Percentiles rank a stretch among this genome's conserved stretches.
Evolutionary conservation across 2,329 filamentous ascomycete species (phyloP).

Genomic region (Chaetomium olivaceum): DNA sequence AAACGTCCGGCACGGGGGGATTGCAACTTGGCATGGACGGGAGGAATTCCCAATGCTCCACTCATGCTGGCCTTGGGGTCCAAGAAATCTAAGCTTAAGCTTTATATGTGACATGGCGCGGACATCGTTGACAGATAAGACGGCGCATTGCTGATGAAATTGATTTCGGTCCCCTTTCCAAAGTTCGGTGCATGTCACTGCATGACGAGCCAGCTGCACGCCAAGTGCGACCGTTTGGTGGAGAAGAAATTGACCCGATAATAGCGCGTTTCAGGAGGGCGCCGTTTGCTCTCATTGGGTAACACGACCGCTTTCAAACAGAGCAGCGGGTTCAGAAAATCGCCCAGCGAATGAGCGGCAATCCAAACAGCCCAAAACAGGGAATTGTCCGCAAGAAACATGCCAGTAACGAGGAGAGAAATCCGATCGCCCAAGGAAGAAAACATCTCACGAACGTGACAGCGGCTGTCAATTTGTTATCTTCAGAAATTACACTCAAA

Average conservation of each 20-base stretch:
- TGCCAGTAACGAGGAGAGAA: too few species aligned
- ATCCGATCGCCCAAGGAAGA: neutral
- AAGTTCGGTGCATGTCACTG: conserved; percentile 7
- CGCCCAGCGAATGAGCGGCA: neutral
- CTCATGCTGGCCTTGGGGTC: neutral
- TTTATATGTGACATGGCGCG: neutral
- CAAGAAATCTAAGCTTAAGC: neutral
- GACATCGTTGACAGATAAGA: neutral
- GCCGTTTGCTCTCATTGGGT: conserved; percentile 13
- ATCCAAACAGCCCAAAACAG: neutral
- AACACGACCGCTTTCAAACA: neutral
- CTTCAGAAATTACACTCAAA: neutral
- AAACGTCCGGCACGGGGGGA: neutral
- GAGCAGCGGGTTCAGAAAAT: conserved; percentile 2
- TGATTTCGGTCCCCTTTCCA: neutral
- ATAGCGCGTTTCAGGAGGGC: conserved; percentile 24
- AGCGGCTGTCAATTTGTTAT: neutral
- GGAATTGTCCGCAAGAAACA: neutral
- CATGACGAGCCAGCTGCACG: conserved; percentile 5
- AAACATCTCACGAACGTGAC: neutral
- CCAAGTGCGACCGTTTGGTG: conserved; percentile 1
- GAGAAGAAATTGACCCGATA: neutral
- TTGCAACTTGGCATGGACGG: neutral
- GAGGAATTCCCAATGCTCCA: neutral
- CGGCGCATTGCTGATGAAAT: conserved; percentile 1